Evolutionary conservation across 2,329 filamentous ascomycete genomes (phyloP), one percentile per base, ranked within the genome.

Genomic region (Aureobasidium pullulans): DNA sequence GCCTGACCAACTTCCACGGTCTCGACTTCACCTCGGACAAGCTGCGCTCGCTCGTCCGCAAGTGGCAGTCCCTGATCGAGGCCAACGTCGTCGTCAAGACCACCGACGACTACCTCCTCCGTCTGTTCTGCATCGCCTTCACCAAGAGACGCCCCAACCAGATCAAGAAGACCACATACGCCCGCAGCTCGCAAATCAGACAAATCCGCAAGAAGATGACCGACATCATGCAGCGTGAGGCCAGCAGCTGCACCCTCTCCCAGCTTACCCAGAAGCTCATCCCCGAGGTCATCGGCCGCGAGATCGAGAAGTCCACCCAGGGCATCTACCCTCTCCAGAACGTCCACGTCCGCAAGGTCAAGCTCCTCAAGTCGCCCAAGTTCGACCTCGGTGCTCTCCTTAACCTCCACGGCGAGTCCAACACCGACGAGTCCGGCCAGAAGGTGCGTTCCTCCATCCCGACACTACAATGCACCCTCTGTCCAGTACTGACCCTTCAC

Each of bases 11-110:
- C 87, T 99, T 99, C 89, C 92, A 99, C 87, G 94, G 94, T 71
- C 87, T 99, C 77, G 94, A 99, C 83, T 97, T 99, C 88, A 99
- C 94, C 76, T 96, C 94, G 71, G 94, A 99, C 87, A 99, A 99
- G 86, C 88, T 99, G 72, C 90, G 94, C 76, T 97, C 94, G 66
- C 88, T 99, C 68, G 94, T 99, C 72, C 92, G 94, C 83, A 99
- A 99, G 84, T 99, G 94, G 94, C 94, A 99, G 82, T 88, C 92
- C 66, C 85, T 99, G 74, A 97, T 99, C 71, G 94, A 99, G 86
- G 94, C 94, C 84, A 99, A 99, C 79, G 87, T 97, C 75, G 96
- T 95, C 68, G 92, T 99, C 84, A 97, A 97, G 89, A 97, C 94
- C 72, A 97, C 94, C 77, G 94, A 99, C 77, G 94, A 99, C 81